Percentiles rank a stretch among this genome's conserved stretches.
phyloP scores from a whole-genome alignment of 2,329 filamentous ascomycete species.

The Botrytis medusae region DNA sequence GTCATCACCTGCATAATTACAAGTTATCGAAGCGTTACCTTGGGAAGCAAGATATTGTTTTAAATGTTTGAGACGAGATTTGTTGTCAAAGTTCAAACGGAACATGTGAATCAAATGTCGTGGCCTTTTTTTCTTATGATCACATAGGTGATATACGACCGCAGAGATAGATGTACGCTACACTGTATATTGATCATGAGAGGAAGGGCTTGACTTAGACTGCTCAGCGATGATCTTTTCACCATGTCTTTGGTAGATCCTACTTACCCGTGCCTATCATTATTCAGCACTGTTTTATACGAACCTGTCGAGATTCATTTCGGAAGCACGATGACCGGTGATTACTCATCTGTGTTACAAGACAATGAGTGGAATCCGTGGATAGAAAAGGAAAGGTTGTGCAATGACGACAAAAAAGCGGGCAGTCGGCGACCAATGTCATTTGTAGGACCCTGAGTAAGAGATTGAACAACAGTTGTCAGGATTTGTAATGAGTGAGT shows the following conservation, averaged over 20 bases:
- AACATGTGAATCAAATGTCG: slow-evolving; percentile 1
- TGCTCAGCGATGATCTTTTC: not conserved
- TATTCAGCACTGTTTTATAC: not conserved
- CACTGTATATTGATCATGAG: not conserved
- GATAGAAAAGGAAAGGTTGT: slow-evolving; percentile 4
- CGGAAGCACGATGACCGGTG: not conserved
- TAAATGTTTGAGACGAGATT: not conserved
- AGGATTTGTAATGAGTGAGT: not conserved
- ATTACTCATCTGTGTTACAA: slow-evolving; percentile 1
- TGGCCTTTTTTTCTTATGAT: not conserved
- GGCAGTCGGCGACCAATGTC: slow-evolving; percentile 16
- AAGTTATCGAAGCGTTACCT: slow-evolving; percentile 16
- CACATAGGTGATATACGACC: not conserved
- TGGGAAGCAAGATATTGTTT: not conserved
- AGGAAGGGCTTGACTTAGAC: not conserved
- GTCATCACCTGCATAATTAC: slow-evolving; percentile 12
- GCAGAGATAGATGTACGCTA: not conserved
- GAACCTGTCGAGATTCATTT: slow-evolving; percentile 5
- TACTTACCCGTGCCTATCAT: slow-evolving; percentile 7
- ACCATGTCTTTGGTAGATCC: slow-evolving; percentile 4
- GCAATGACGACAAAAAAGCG: slow-evolving; percentile 14
- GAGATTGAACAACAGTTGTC: not conserved
- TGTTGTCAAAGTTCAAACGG: not conserved
- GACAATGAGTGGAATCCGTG: not conserved
- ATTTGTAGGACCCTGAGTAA: not conserved